Conservation (phyloP, 164 flowering plant genomes). For the Vitis amurensis region DNA sequence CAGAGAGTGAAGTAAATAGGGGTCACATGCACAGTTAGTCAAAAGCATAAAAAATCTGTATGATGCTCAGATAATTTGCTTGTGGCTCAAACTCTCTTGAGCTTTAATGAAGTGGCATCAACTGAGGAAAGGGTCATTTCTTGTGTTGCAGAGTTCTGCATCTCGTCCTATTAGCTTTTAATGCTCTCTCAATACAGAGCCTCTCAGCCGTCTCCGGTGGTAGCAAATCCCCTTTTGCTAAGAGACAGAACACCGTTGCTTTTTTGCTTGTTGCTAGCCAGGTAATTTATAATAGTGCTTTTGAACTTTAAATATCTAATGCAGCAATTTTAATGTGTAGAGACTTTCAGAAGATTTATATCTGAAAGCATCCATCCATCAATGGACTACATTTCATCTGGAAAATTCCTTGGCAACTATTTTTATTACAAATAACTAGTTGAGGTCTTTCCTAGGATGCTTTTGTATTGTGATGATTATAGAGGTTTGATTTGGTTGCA, state of each 20-base stretch:
- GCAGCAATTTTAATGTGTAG: background rate
- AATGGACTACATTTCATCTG: too few relatives aligned
- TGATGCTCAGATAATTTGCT: too few relatives aligned
- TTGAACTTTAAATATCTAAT: background rate
- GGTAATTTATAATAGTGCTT: conserved; percentile 34
- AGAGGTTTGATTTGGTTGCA: too few relatives aligned
- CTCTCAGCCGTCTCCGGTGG: conserved; percentile 59
- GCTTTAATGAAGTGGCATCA: background rate
- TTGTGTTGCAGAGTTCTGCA: conserved; percentile 66
- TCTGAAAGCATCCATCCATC: too few relatives aligned
- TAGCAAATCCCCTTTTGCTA: conserved; percentile 48
- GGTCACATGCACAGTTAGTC: too few relatives aligned
- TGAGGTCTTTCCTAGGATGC: background rate
- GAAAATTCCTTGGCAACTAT: too few relatives aligned
- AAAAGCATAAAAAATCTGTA: too few relatives aligned
- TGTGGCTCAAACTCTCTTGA: background rate
- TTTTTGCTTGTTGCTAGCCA: conserved; percentile 84
- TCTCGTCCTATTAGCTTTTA: conserved; percentile 61
- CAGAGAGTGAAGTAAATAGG: too few relatives aligned
- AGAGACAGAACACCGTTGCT: conserved; percentile 70
- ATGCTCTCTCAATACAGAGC: conserved; percentile 42
- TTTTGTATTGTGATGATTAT: background rate
- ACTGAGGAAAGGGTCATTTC: conserved; percentile 6
- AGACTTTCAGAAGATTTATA: too few relatives aligned
- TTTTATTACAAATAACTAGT: background rate